Base-by-base conservation (phyloP, 1,284 basidiomycete genomes). In the Puccinia hordei region DNA sequence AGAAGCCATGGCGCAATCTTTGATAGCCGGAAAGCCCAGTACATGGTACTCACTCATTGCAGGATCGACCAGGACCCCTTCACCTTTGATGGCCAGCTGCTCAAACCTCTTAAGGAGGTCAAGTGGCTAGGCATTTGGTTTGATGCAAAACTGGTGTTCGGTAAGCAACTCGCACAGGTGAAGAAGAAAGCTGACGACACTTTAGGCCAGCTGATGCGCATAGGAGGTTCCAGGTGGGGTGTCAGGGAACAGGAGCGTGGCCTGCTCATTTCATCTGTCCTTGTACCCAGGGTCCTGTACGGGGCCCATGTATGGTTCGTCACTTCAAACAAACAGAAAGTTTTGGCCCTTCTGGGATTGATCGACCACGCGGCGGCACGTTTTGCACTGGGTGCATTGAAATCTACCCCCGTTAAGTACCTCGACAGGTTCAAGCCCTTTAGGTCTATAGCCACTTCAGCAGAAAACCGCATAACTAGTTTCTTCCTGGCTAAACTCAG, bases 221-320 rank as follows among this genome's bases (percentile, higher is more conserved):
- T 78, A 10, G 65, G 53, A 2, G 17, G n/a, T 30, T 8, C 46
- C 0, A 46, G 2, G 5, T 66, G 61, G 46, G 75, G 75, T 0
- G 8, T 71, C 17, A 0, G 22, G 9, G 46, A 53, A 9, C 38
- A 57, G 27, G 76, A 68, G 30, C n/a, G n/a, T n/a, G n/a, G n/a
- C n/a, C n/a, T n/a, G n/a, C n/a, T n/a, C n/a, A n/a, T n/a, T n/a
- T n/a, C 22, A 27, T 22, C 55, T 33, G 53, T 80, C 13, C 9
- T 72, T 2, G 38, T 24, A 1, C 55, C 77, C 5, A 72, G 68
- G 44, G 22, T 72, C 22, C 41, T 59, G 0, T 79, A 71, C 51
- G 66, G 76, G 5, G 68, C 35, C 19, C 66, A 44, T 6, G 65
- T 66, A 2, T 66, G 65, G 65, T 66, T n/a, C 65, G 44, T 38